A percentile compares a stretch with the other conserved stretches of the same genome.
phyloP scores from a whole-genome alignment of 2,329 filamentous ascomycete genomes.

The Sporothrix humicola region DNA sequence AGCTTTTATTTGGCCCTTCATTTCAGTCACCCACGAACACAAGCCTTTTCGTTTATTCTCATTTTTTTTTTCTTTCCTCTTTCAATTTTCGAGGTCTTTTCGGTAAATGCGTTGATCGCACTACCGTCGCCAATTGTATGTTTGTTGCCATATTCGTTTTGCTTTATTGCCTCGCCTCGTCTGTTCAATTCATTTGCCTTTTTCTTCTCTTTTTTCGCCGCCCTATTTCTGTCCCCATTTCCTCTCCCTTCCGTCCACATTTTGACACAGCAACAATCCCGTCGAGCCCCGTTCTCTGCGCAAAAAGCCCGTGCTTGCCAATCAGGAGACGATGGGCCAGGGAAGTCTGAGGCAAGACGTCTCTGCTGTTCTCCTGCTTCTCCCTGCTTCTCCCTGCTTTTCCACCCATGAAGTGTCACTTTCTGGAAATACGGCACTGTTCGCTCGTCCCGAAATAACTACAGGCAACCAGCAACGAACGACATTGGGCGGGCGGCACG shows the following conservation, averaged over 20 bases:
- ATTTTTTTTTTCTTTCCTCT: neutral
- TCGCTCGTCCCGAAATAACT: slow-evolving; percentile 23
- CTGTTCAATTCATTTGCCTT: neutral
- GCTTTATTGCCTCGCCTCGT: slow-evolving; percentile 20
- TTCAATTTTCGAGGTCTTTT: neutral
- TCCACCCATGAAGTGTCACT: neutral
- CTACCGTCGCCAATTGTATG: slow-evolving; percentile 9
- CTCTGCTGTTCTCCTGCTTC: neutral
- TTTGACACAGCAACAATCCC: slow-evolving; percentile 20
- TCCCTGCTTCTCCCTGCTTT: too few relatives aligned
- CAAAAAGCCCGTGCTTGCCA: slow-evolving; percentile 20
- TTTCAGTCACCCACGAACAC: neutral
- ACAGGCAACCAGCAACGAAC: neutral
- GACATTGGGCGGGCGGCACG: neutral
- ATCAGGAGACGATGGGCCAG: slow-evolving; percentile 7
- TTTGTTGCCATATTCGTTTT: slow-evolving; percentile 36
- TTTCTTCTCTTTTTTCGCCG: slow-evolving; percentile 7
- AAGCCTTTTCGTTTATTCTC: neutral
- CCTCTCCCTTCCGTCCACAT: neutral
- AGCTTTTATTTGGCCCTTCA: neutral
- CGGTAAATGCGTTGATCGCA: slow-evolving; percentile 12
- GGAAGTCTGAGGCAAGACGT: slow-evolving; percentile 14
- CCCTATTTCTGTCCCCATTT: neutral
- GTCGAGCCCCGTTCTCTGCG: slow-evolving; percentile 11
- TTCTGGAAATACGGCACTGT: slow-evolving; percentile 13